Conservation (phyloP, 805 yeast genomes). For the Teunomyces aglyptinius region DNA sequence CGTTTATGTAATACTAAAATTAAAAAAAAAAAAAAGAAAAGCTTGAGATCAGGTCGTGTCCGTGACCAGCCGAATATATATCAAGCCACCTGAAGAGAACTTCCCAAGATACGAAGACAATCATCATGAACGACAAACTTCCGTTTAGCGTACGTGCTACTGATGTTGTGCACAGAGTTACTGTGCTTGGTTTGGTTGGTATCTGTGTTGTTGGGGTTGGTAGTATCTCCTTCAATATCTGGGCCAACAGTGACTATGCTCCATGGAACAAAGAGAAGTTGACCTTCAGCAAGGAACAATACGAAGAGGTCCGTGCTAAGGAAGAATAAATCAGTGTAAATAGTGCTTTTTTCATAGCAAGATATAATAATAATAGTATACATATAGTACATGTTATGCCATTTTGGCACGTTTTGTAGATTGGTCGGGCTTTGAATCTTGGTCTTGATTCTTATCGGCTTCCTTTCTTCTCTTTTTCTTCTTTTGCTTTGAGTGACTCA, state of each 20-base stretch:
- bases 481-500: constrained; percentile 21
- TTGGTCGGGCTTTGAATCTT: background rate
- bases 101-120: background rate
- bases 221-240: constrained; percentile 38
- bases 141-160: constrained; percentile 45
- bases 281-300: constrained; percentile 32
- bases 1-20: background rate
- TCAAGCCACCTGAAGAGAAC: constrained; percentile 1
- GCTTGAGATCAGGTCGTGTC: background rate
- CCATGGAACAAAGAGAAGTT: constrained; percentile 40
- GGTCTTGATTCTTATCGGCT: background rate
- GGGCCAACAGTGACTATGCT: constrained; percentile 44
- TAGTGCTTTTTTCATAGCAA: background rate
- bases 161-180: constrained; percentile 41
- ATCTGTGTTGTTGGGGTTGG: constrained; percentile 42
- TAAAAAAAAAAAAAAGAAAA: background rate
- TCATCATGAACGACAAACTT: constrained; percentile 21
- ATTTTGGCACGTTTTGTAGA: constrained; percentile 1
- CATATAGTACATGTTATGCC: constrained; percentile 1
- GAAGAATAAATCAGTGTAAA: constrained; percentile 5
- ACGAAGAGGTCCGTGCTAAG: constrained; percentile 25
- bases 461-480: constrained; percentile 6
- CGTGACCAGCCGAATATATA: constrained; percentile 1
- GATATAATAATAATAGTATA: background rate
- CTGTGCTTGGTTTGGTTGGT: constrained; percentile 42